Conservation (phyloP, 305 asterid species). For the Fraxinus xanthoxyloides region DNA sequence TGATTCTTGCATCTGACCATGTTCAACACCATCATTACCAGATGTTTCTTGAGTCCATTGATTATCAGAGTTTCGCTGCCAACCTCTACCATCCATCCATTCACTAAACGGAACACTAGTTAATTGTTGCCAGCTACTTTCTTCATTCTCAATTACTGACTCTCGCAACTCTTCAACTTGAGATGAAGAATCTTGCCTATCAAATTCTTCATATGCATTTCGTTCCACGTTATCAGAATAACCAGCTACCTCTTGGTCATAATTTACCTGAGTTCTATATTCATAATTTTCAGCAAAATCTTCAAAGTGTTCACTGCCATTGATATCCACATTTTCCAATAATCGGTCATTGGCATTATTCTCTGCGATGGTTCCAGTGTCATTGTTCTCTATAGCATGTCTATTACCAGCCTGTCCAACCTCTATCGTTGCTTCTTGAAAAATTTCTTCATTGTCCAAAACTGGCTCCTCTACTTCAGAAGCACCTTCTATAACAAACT, state of each 20-base stretch:
- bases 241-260: constrained; percentile 22
- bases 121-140: constrained; percentile 33
- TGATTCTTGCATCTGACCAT: constrained; percentile 47
- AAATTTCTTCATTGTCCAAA: constrained; percentile 26
- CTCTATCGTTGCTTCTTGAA: constrained; percentile 23
- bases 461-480: constrained; percentile 25
- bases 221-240: constrained; percentile 27
- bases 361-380: constrained; percentile 22
- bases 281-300: constrained; percentile 28
- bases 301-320: constrained; percentile 24
- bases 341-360: constrained; percentile 23
- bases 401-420: constrained; percentile 9
- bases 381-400: constrained; percentile 20
- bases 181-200: constrained; percentile 37
- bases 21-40: constrained; percentile 39
- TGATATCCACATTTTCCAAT: constrained; percentile 32
- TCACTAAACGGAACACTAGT: constrained; percentile 28
- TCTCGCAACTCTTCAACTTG: constrained; percentile 42
- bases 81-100: constrained; percentile 33
- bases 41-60: constrained; percentile 45
- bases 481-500: constrained; percentile 23
- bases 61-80: constrained; percentile 37
- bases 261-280: constrained; percentile 27
- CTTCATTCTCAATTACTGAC: constrained; percentile 36
- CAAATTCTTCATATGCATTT: constrained; percentile 31